These are phyloP conservation scores for Teratosphaeria nubilosa DNA, from an alignment of 2,329 filamentous ascomycete species.

Conservation along the genomic window DNA sequence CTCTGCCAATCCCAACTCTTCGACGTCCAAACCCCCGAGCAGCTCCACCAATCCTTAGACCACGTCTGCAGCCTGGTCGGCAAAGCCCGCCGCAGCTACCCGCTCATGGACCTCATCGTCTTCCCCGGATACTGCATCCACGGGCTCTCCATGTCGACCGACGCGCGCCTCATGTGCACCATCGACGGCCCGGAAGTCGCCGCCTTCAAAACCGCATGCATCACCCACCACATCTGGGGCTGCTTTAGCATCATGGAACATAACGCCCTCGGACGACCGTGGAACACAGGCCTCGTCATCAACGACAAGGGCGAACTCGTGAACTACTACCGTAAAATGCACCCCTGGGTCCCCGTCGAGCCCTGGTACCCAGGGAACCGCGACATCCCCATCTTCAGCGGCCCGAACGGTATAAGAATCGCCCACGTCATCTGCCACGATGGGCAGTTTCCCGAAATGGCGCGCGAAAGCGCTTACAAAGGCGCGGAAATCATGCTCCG, in stretches of 20 bases:
- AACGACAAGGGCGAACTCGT: slow-evolving; percentile 13
- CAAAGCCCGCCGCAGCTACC: slow-evolving; percentile 13
- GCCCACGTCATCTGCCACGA: slow-evolving; percentile 21
- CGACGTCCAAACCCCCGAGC: slow-evolving; percentile 2
- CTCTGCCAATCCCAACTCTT: neutral
- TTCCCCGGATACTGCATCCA: slow-evolving; percentile 24
- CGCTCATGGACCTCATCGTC: slow-evolving; percentile 19
- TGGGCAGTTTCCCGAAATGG: slow-evolving; percentile 21
- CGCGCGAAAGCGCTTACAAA: slow-evolving; percentile 18
- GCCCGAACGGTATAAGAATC: slow-evolving; percentile 14
- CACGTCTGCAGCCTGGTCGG: slow-evolving; percentile 12
- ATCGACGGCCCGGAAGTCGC: slow-evolving; percentile 22
- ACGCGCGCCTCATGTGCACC: slow-evolving; percentile 20
- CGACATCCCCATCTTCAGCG: slow-evolving; percentile 15
- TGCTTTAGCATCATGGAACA: slow-evolving; percentile 24
- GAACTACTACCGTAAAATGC: slow-evolving; percentile 21
- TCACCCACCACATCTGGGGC: slow-evolving; percentile 18
- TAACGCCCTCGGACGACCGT: slow-evolving; percentile 15
- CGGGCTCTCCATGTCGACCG: slow-evolving; percentile 19
- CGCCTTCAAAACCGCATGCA: slow-evolving; percentile 18
- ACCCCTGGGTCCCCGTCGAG: slow-evolving; percentile 15
- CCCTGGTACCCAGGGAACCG: slow-evolving; percentile 16
- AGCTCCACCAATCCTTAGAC: slow-evolving; percentile 8
- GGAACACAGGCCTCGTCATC: slow-evolving; percentile 19
- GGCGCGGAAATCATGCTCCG: slow-evolving; percentile 19